These are phyloP conservation scores for Kurtzmaniella quercitrusa DNA, from an alignment of 1,139 yeast genomes.

Conservation along the genomic window DNA sequence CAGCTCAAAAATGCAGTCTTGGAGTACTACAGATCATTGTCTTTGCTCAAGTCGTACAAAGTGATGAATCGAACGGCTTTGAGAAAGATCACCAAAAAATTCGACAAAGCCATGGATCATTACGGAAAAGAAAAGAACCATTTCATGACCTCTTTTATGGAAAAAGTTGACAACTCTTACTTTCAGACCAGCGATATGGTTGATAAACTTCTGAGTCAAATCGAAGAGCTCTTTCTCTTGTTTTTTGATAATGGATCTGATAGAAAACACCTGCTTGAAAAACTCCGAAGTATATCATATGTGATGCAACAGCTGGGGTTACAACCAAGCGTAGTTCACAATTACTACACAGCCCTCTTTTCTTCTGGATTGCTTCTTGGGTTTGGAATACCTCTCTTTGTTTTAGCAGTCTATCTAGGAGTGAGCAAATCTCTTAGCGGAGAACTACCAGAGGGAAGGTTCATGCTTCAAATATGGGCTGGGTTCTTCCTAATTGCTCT, in stretches of 20 bases:
- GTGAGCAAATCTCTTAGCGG: constrained; percentile 34
- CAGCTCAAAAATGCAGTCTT: constrained; percentile 73
- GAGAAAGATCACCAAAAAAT: constrained; percentile 83
- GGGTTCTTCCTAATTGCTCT: constrained; percentile 72
- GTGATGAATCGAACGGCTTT: constrained; percentile 82
- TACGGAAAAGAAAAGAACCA: constrained; percentile 26
- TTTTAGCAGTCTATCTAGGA: constrained; percentile 50
- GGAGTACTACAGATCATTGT: constrained; percentile 77
- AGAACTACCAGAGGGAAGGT: constrained; percentile 49
- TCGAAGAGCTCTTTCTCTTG: constrained; percentile 64
- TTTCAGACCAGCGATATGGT: constrained; percentile 63
- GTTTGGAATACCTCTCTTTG: constrained; percentile 58
- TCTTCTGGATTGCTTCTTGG: constrained; percentile 67
- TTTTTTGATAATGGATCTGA: constrained; percentile 68
- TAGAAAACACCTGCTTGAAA: constrained; percentile 71
- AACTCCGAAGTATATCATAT: constrained; percentile 50
- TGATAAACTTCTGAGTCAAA: constrained; percentile 56
- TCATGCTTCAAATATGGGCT: constrained; percentile 82
- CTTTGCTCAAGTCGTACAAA: constrained; percentile 71
- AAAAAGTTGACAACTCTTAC: constrained; percentile 51
- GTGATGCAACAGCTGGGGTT: constrained; percentile 22
- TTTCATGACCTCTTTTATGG: constrained; percentile 49
- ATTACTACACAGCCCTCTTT: constrained; percentile 45
- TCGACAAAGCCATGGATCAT: constrained; percentile 66
- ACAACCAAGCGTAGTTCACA: constrained; percentile 20